These are phyloP conservation scores for Suillus spraguei DNA, from an alignment of 768 basidiomycete species.

Conservation along the genomic window DNA sequence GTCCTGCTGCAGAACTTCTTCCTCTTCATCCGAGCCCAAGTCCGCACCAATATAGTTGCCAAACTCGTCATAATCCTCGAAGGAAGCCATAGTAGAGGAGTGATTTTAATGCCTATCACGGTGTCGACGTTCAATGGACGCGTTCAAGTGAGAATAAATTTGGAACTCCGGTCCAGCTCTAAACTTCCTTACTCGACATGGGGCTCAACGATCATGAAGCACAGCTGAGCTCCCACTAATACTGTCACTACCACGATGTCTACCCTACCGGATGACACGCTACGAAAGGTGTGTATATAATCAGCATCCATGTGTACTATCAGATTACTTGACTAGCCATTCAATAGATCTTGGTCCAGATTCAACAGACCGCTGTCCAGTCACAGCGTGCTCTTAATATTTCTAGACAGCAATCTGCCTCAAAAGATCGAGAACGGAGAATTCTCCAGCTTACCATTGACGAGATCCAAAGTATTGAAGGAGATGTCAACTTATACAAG, in stretches of 20 bases:
- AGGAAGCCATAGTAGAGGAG: conserved; percentile 48
- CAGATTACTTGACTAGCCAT: conserved; percentile 22
- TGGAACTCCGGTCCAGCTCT: conserved; percentile 34
- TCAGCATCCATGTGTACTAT: conserved; percentile 6
- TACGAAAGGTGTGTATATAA: conserved; percentile 61
- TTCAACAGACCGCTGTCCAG: conserved; percentile 87
- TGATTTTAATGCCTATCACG: conserved; percentile 9
- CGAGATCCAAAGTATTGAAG: conserved; percentile 73
- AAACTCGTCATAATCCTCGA: conserved; percentile 89
- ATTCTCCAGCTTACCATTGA: conserved; percentile 88
- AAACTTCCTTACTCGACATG: background rate
- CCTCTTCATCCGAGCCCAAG: conserved; percentile 82
- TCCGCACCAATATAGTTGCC: conserved; percentile 98
- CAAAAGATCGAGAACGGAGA: conserved; percentile 87
- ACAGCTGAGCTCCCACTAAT: background rate
- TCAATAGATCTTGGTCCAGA: conserved; percentile 84
- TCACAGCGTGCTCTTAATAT: conserved; percentile 79
- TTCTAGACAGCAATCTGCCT: conserved; percentile 71
- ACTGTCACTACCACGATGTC: conserved; percentile 45
- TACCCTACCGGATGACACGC: conserved; percentile 74
- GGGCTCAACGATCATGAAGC: background rate
- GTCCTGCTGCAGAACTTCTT: conserved; percentile 55
- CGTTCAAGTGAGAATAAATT: conserved; percentile 30
- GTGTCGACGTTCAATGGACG: conserved; percentile 19
- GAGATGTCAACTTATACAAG: conserved; percentile 83